Conservation (phyloP, 1,284 basidiomycete genomes). For the Xerocomus amazonicus region DNA sequence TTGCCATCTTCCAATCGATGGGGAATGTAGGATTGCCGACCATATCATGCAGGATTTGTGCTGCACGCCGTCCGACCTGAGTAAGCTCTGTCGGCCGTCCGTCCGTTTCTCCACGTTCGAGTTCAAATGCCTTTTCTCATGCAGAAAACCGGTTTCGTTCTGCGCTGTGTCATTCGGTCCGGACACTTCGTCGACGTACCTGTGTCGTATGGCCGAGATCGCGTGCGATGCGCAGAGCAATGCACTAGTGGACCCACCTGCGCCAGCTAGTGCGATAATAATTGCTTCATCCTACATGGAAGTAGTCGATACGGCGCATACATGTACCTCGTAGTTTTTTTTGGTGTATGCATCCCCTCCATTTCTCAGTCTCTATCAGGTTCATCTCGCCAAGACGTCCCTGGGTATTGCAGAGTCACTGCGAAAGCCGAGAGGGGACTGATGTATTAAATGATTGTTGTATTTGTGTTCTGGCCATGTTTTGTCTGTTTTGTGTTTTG, state of each 20-base stretch:
- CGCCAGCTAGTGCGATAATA: conserved; percentile 35
- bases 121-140: not conserved
- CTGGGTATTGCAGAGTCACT: conserved; percentile 42
- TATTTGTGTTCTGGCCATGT: too few relatives aligned
- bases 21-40: conserved; percentile 45
- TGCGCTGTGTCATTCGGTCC: conserved; percentile 42
- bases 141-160: conserved; percentile 55
- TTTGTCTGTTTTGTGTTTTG: too few relatives aligned
- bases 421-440: conserved; percentile 42
- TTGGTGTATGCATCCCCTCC: not conserved
- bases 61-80: conserved; percentile 43
- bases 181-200: too few relatives aligned
- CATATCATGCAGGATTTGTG: conserved; percentile 44
- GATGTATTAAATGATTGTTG: too few relatives aligned
- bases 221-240: conserved; percentile 47
- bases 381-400: conserved; percentile 44
- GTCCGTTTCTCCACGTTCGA: not conserved
- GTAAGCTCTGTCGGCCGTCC: conserved; percentile 28
- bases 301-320: conserved; percentile 52
- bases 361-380: conserved; percentile 31
- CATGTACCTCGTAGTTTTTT: not conserved
- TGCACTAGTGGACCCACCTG: conserved; percentile 44
- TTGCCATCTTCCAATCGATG: conserved; percentile 64
- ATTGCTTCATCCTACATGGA: conserved; percentile 49
- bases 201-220: conserved; percentile 17